phyloP scores from a whole-genome alignment of 352 stramenopile genomes.

The Phytophthora podocarpi region DNA sequence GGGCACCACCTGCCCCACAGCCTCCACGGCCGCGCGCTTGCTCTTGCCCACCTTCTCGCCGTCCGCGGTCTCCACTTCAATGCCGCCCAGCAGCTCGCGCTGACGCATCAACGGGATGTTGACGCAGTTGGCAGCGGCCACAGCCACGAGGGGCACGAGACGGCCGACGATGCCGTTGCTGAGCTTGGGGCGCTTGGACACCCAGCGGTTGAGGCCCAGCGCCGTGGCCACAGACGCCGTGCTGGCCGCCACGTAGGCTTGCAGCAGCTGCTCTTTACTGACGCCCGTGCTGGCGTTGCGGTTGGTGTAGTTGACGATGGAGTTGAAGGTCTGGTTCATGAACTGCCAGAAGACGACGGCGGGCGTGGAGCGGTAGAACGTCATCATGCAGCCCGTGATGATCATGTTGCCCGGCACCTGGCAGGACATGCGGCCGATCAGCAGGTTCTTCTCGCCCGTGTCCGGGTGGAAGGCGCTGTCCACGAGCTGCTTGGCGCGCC shows the following conservation, averaged over 20 bases:
- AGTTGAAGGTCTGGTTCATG: conserved; percentile 94
- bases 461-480: conserved; percentile 91
- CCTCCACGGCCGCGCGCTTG: conserved; percentile 72
- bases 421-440: conserved; percentile 86
- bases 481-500: conserved; percentile 85
- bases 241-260: conserved; percentile 81
- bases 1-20: conserved; percentile 82
- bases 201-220: conserved; percentile 77
- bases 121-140: conserved; percentile 87
- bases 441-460: conserved; percentile 89
- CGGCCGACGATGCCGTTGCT: conserved; percentile 66
- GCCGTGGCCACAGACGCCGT: conserved; percentile 85
- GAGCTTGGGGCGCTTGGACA: conserved; percentile 61
- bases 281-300: conserved; percentile 90
- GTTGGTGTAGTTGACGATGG: conserved; percentile 94
- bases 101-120: conserved; percentile 92
- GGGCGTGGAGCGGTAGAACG: conserved; percentile 82
- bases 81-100: conserved; percentile 83
- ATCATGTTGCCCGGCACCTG: conserved; percentile 91
- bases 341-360: conserved; percentile 90
- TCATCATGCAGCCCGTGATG: conserved; percentile 90
- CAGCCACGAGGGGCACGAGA: conserved; percentile 83
- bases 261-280: conserved; percentile 72
- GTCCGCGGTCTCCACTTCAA: conserved; percentile 75
- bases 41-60: conserved; percentile 73